Percentiles rank a stretch among this genome's conserved stretches.
These are phyloP conservation scores for Boletus reticulatus DNA, from an alignment of 768 basidiomycete species.

Conservation along the genomic window DNA sequence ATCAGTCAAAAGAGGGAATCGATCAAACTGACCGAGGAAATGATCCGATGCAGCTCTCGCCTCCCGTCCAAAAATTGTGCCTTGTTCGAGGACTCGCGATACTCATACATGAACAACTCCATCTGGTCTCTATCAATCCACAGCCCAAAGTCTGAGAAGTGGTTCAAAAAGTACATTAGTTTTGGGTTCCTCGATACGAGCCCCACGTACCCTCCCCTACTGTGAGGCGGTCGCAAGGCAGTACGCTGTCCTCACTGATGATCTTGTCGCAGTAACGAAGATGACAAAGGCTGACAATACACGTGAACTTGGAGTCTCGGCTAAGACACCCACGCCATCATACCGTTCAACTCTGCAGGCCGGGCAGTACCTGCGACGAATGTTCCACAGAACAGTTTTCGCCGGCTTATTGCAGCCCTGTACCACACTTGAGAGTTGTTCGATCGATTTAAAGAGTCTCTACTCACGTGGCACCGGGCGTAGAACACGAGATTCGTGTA, in stretches of 20 bases:
- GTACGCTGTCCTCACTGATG: not conserved
- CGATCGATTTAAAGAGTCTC: not conserved
- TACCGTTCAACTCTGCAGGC: conserved; percentile 12
- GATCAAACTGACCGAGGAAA: not conserved
- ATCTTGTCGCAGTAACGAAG: not conserved
- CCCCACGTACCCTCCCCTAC: conserved; percentile 6
- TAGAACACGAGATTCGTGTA: conserved; percentile 43
- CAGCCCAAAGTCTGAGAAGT: not conserved
- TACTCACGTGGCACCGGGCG: conserved; percentile 24
- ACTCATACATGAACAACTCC: conserved; percentile 2
- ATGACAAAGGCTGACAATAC: not conserved
- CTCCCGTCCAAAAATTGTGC: conserved; percentile 1
- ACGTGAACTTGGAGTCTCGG: not conserved
- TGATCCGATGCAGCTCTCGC: not conserved
- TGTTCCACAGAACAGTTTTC: conserved; percentile 11
- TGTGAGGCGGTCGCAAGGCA: not conserved
- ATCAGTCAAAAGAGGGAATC: not conserved
- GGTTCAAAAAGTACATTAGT: not conserved
- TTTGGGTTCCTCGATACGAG: not conserved
- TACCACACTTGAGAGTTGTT: not conserved
- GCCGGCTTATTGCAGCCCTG: conserved; percentile 13
- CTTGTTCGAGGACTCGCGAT: conserved; percentile 2
- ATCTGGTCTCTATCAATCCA: conserved; percentile 17
- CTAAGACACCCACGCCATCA: not conserved
- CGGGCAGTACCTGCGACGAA: conserved; percentile 19